Evolutionary conservation across 23 red algal genomes (phyloP).

Genomic region (Gracilaria gracilis): DNA sequence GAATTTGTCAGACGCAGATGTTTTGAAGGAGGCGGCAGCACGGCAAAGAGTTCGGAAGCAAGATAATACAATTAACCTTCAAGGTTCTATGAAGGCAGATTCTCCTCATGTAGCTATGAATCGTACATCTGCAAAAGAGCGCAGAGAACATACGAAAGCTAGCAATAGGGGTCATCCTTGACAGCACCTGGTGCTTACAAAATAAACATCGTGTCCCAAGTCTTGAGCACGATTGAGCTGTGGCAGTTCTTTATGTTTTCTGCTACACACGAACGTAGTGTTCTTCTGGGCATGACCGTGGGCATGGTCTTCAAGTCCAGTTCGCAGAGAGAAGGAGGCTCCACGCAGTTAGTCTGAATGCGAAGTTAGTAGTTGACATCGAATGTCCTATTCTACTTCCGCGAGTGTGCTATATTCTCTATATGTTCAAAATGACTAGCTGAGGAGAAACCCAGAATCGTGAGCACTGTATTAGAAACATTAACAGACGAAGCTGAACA

Average conservation of each 20-base stretch:
- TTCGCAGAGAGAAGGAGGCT: not conserved
- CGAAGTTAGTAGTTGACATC: too few relatives aligned
- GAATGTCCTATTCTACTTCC: too few relatives aligned
- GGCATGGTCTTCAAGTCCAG: not conserved
- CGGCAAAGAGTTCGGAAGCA: not conserved
- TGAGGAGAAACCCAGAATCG: too few relatives aligned
- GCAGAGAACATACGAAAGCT: not conserved
- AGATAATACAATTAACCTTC: not conserved
- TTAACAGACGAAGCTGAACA: too few relatives aligned
- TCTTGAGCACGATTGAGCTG: not conserved
- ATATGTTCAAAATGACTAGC: too few relatives aligned
- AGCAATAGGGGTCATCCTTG: not conserved
- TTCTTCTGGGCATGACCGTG: not conserved
- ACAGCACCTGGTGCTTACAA: not conserved
- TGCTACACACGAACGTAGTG: too few relatives aligned
- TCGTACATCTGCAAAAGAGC: not conserved
- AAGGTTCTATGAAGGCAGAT: not conserved
- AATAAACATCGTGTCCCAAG: not conserved
- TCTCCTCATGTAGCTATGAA: not conserved
- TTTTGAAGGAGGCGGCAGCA: constrained; percentile 11
- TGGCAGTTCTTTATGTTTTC: not conserved
- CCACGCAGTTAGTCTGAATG: too few relatives aligned
- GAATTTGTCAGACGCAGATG: constrained; percentile 1
- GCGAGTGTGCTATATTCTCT: too few relatives aligned
- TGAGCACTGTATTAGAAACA: too few relatives aligned